phyloP scores from a whole-genome alignment of 805 yeast genomes.

The Teunomyces barrocoloradensis region DNA sequence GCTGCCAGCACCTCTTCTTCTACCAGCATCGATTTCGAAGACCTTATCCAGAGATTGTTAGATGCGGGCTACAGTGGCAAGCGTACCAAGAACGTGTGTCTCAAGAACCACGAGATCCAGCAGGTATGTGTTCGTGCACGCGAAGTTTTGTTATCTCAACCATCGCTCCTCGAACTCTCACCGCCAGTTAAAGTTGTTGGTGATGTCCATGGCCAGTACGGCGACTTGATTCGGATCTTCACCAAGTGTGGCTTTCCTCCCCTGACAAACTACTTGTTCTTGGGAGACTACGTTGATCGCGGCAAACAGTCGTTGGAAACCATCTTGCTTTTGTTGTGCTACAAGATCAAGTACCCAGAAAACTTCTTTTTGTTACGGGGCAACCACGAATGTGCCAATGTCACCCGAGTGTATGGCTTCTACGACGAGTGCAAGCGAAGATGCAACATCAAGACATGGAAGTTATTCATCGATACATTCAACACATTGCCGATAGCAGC shows the following conservation, averaged over 20 bases:
- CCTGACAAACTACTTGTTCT: constrained; percentile 80
- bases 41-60: constrained; percentile 80
- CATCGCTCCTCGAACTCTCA: constrained; percentile 80
- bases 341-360: constrained; percentile 95
- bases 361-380: constrained; percentile 91
- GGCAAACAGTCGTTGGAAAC: constrained; percentile 97
- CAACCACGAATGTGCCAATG: constrained; percentile 96
- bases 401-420: constrained; percentile 94
- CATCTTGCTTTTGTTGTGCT: constrained; percentile 79
- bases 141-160: constrained; percentile 87
- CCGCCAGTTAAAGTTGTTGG: constrained; percentile 88
- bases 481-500: constrained; percentile 96
- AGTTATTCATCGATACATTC: constrained; percentile 88
- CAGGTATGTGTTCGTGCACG: constrained; percentile 83
- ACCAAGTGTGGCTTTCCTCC: constrained; percentile 98
- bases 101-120: constrained; percentile 87
- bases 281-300: constrained; percentile 97
- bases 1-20: not conserved
- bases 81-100: constrained; percentile 82
- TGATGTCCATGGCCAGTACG: constrained; percentile 96
- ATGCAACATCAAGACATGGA: constrained; percentile 91
- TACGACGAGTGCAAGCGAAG: constrained; percentile 97
- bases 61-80: constrained; percentile 97
- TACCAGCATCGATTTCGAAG: constrained; percentile 61
- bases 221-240: constrained; percentile 84